Conservation (phyloP, 257 asterid genomes). For the Solanum chmielewskii region DNA sequence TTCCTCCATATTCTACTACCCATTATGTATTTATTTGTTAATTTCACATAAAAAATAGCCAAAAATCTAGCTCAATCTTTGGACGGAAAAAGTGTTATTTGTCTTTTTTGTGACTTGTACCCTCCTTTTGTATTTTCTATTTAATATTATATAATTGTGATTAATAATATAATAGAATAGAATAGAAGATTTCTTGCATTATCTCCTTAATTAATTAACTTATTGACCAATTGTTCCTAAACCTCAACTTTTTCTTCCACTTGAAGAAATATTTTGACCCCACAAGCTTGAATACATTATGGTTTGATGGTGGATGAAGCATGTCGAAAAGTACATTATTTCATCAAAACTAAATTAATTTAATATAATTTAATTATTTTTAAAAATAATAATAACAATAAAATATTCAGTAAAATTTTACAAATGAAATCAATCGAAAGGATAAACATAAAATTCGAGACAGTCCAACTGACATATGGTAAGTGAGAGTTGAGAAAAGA, state of each 20-base stretch:
- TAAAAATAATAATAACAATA: not conserved
- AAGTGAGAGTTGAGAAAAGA: too few relatives aligned
- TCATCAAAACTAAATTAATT: not conserved
- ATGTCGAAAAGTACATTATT: not conserved
- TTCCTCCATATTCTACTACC: not conserved
- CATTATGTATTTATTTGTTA: not conserved
- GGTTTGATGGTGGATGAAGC: not conserved
- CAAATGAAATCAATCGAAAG: too few relatives aligned
- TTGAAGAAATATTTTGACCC: not conserved
- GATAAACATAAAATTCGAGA: not conserved
- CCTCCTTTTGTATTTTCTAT: not conserved
- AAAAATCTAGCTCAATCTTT: not conserved
- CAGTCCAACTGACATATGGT: rapidly evolving
- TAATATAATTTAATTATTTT: not conserved
- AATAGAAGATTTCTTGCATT: not conserved
- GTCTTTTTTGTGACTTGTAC: constrained; percentile 13
- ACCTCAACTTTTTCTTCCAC: not conserved
- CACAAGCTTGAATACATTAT: not conserved
- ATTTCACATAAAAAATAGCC: not conserved
- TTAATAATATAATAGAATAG: not conserved
- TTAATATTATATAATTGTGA: too few relatives aligned
- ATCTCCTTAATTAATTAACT: not conserved
- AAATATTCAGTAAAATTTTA: too few relatives aligned
- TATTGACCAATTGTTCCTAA: not conserved
- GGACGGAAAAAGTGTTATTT: constrained; percentile 11